Percentiles rank a stretch among this genome's conserved stretches.
These are phyloP conservation scores for Yamadazyma songkhlaensis DNA, from an alignment of 1,139 yeast species.

Conservation along the genomic window DNA sequence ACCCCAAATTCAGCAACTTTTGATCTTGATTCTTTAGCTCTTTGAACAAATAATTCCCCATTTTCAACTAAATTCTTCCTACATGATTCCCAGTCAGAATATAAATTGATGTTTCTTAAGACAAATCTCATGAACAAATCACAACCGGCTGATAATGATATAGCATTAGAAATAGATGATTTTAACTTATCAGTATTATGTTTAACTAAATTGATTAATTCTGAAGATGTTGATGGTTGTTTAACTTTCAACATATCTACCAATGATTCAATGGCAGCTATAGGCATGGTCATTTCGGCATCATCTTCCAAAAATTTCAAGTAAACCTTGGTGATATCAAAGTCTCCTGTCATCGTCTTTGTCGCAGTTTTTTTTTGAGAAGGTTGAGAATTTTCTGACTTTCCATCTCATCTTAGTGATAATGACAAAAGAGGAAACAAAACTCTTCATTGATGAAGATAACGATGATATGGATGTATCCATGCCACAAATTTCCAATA, in stretches of 20 bases:
- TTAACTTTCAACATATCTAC: conserved; percentile 78
- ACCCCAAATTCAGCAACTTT: conserved; percentile 87
- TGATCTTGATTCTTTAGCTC: conserved; percentile 88
- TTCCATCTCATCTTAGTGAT: conserved; percentile 3
- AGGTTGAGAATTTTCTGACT: not conserved
- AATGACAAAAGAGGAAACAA: not conserved
- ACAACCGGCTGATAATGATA: conserved; percentile 94
- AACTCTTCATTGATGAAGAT: conserved; percentile 6
- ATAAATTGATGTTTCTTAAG: conserved; percentile 79
- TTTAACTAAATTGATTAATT: conserved; percentile 76
- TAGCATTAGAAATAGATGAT: conserved; percentile 80
- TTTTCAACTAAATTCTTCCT: conserved; percentile 84
- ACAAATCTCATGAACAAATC: conserved; percentile 95
- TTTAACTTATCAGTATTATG: conserved; percentile 75
- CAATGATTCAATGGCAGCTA: conserved; percentile 94
- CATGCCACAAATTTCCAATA: not conserved
- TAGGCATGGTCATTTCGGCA: conserved; percentile 96
- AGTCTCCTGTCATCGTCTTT: conserved; percentile 19
- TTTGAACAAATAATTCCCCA: conserved; percentile 85
- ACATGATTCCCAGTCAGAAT: conserved; percentile 96
- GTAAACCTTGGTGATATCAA: conserved; percentile 81
- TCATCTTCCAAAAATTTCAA: conserved; percentile 79
- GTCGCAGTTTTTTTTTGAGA: no score
- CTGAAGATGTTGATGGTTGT: conserved; percentile 91
- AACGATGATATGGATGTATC: conserved; percentile 3